Base-by-base conservation (phyloP, 371 early-diverging fungal species). In the Mortierella sp. region DNA sequence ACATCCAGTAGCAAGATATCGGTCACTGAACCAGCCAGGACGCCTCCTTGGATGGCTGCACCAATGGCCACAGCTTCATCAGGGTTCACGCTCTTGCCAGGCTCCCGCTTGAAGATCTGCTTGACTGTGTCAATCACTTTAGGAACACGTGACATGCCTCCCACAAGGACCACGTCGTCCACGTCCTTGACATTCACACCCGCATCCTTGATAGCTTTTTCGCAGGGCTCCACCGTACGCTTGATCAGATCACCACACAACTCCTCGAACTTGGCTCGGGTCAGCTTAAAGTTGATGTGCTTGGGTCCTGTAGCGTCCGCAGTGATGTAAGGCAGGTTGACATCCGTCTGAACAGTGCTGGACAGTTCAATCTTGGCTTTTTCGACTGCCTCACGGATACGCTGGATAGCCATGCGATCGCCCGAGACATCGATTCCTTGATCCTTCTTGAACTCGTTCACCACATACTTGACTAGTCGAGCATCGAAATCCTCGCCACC, bases 401-500 rank as follows among this genome's bases (percentile, higher is more conserved):
- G 93, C 82, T 95, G 96, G 54, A 96, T 87, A 18, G 97, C 96
- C 90, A 94, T 96, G 67, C 93, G 87, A 84, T 95, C 95, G 31
- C 82, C 85, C 52, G 87, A 79, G 38, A 97, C 76, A 78, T 95
- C 94, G 53, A 92, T 80, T 49, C 90, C 87, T 41, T 83, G 71
- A 51, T 95, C 91, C 81, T 94, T 93, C 85, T 95, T 94, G 87
- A 97, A 96, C 63, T 92, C 88, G 41, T 89, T 86, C 58, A 94
- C 87, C 54, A 98, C 87, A 80, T 89, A 88, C 63, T 89, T 84
- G 51, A 97, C 94, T 52, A 98, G 79, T 46, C 82, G 82, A 69
- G 91, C 94, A 85, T 99, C 99, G 80, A 99, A 97, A 82, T 99
- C 99, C 82, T 99, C 99, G 61, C 99, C 99, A 71, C 99, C 99